Evolutionary conservation across 345 rosid species (phyloP).

Genomic region (Sonneratia alba): DNA sequence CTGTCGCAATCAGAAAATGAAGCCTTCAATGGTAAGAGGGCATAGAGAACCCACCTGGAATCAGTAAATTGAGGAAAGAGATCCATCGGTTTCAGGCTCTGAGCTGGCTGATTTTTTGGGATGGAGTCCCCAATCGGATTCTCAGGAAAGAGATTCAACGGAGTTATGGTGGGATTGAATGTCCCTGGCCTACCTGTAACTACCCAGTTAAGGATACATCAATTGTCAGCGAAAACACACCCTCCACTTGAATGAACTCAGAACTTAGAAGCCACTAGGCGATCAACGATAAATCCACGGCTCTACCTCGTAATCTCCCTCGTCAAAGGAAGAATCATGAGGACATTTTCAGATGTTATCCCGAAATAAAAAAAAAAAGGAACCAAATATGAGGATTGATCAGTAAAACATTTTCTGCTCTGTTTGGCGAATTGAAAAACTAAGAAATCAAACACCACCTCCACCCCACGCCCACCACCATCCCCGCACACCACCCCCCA

Average conservation of each 20-base stretch:
- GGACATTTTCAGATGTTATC: neutral
- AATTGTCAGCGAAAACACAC: neutral
- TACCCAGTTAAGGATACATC: neutral
- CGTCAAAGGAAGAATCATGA: too few relatives aligned
- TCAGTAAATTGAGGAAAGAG: constrained; percentile 52
- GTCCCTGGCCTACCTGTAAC: constrained; percentile 23
- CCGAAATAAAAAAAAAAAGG: neutral
- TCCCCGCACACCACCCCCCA: too few relatives aligned
- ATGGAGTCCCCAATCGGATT: neutral
- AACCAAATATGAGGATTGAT: too few relatives aligned
- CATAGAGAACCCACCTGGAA: constrained; percentile 10
- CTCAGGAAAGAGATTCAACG: constrained; percentile 61
- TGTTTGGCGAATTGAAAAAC: neutral
- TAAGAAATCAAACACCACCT: neutral
- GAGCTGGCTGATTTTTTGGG: constrained; percentile 1
- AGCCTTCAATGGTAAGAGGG: neutral
- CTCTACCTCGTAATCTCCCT: too few relatives aligned
- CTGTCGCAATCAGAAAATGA: neutral
- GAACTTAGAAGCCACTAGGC: too few relatives aligned
- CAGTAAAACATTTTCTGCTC: neutral
- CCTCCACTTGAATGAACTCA: too few relatives aligned
- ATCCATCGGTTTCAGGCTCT: constrained; percentile 34
- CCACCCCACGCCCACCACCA: too few relatives aligned
- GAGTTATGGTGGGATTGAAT: constrained; percentile 20
- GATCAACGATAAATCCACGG: too few relatives aligned